Base-by-base conservation (phyloP, 2,329 filamentous ascomycete genomes). In the Monosporascus cannonballus region DNA sequence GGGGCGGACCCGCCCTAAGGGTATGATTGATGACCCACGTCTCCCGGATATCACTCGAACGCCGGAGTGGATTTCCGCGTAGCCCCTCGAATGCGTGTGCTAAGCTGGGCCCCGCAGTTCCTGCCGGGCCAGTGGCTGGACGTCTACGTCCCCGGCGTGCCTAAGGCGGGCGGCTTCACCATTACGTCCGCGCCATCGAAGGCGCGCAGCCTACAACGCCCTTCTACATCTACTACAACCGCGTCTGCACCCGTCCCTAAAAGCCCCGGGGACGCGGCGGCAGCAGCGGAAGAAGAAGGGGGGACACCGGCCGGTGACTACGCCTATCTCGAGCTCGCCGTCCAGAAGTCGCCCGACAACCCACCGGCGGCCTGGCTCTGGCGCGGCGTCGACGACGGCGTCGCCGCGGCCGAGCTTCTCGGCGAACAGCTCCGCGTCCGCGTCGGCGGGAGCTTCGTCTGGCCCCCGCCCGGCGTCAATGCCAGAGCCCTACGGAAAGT, bases 51-150 rank as follows among this genome's bases (percentile, higher is more conserved):
- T 14, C 11, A 34, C 5, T 14, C 2, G 11, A 14, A 14, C 2
- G 9, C 30, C 30, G 30, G 4, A 34, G 30, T 14, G 30, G 30
- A 34, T 34, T 14, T 34, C 30, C 5, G 30, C 9, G 30, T 34
- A 34, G 30, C 11, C 30, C 30, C 30, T 34, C 30, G 30, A 34
- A 14, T 9, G 30, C 30, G 4, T 14, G 6, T 14, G 6, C 45
- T 18, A 44, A 41, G 38, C 41, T 25, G 17, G 46, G 9, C 30
- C 30, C 65, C 71, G 44, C 68, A 88, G 78, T 95, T 94, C 70
- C 76, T 84, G 6, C 83, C 91, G 5, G 91, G 91, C 51, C 91
- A 96, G 75, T 96, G 90, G 89, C 78, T 96, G 52, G 91, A 96
- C 67, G 85, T 90, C 6, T 86, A 87, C 67, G 80, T 90, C 50